Evolutionary conservation across 2,329 filamentous ascomycete genomes (phyloP), one percentile per base, ranked within the genome.

Genomic region (Canariomyces notabilis): DNA sequence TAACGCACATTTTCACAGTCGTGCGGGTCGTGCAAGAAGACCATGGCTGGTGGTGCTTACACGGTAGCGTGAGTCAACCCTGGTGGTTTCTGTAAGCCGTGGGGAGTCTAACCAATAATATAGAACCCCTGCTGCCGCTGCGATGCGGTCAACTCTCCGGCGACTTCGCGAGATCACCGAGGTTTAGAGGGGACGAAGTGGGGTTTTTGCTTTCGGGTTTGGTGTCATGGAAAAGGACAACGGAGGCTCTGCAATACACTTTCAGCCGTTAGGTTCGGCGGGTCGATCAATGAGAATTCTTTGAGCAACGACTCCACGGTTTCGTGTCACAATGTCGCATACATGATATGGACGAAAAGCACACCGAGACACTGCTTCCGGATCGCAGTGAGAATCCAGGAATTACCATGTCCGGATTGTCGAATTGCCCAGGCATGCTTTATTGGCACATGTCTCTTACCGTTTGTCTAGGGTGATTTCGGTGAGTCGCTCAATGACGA

Each of bases 131-230:
- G 90, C 90, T 65, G 90, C 90, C 59, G 89, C 89, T 65, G 89
- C 90, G 65, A 95, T 90, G 75, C 83, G 90, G 75, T 96, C 90
- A 64, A 96, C 90, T 65, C 89, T 96, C 75, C 87, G 90, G 77
- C 86, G 90, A 83, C 81, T 96, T 77, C 86, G 90, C 72, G 90
- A 96, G 78, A 95, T 95, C 77, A 87, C 87, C 69, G 90, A 95
- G 83, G 88, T 94, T 75, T 91, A 87, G 78, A 70, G 64, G 65
- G 59, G 57, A 53, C 58, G 53, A 54, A 56, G 42, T 42, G 52
- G 54, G 52, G 52, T 42, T 53, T 59, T 56, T 47, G 49, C 47
- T 59, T 60, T 56, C 46, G 43, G 57, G 46, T 59, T 58, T 51
- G 57, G 58, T 59, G 57, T 60, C 57, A 57, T 49, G 58, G 56